Base-by-base conservation (phyloP, 2,329 filamentous ascomycete genomes). In the Parastagonospora avenae region DNA sequence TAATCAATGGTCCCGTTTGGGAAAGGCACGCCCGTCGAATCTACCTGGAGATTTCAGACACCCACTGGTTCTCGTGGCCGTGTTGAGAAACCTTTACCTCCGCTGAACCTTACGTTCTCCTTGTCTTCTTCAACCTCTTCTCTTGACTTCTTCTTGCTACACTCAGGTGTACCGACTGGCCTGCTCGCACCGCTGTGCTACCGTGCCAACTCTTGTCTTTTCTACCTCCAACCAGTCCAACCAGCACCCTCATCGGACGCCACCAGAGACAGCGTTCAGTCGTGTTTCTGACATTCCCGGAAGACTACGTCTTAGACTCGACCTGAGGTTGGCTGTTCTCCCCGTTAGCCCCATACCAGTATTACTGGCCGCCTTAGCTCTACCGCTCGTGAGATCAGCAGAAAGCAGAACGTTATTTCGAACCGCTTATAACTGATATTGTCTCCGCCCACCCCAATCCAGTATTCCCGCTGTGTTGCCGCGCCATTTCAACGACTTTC, bases 1-100 rank as follows among this genome's bases (percentile, higher is more conserved):
- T 67, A 69, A 66, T 63, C 63, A 57, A 62, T 49, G 38, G 47
- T 57, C 66, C 60, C 60, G 50, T 58, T 67, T 68, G 59, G 67
- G 64, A 59, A 60, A 54, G 57, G 55, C 50, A 65, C 54, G 60
- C 52, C 56, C 52, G 59, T 52, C 56, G 55, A 61, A 42, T 42
- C 56, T 59, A 51, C 54, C 55, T 55, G 55, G 61, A 57, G 48
- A 46, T 52, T 54, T 48, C 55, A 49, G 56, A 60, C 57, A 48
- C 62, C 63, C 59, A 61, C 46, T 59, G 59, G 52, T 54, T 41
- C 54, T 52, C 49, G 42, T 36, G 19, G 42, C 44, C 40, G 46
- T 48, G 57, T 56, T 46, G 54, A 60, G 40, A 49, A 36, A 46
- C 36, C 43, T 40, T 39, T 52, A 35, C 48, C 50, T 46, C 48